phyloP scores from a whole-genome alignment of 2,329 filamentous ascomycete genomes.

The Xylaria sp. region DNA sequence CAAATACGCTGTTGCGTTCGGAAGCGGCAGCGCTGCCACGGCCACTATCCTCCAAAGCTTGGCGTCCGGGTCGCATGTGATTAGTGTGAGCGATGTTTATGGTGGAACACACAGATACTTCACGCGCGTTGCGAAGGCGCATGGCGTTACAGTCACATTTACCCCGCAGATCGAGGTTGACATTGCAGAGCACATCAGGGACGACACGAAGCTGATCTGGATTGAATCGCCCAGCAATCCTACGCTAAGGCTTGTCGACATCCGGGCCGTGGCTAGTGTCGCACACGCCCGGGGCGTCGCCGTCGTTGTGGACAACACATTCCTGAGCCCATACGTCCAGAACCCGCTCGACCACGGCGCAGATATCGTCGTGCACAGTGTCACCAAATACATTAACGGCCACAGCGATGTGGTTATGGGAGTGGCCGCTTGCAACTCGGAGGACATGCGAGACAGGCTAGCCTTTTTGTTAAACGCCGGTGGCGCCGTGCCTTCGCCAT shows the following conservation, averaged over 20 bases:
- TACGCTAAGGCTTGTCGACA: conserved; percentile 90
- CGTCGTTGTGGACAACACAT: conserved; percentile 99
- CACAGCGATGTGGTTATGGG: conserved; percentile 98
- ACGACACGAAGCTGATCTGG: conserved; percentile 94
- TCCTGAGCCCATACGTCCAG: conserved; percentile 94
- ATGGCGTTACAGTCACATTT: conserved; percentile 94
- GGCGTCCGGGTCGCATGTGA: conserved; percentile 87
- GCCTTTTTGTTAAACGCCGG: conserved; percentile 97
- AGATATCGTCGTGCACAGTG: conserved; percentile 94
- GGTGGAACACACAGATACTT: conserved; percentile 98
- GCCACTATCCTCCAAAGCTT: conserved; percentile 92
- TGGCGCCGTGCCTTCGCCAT: conserved; percentile 90
- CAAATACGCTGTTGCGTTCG: conserved; percentile 90
- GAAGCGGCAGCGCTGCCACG: conserved; percentile 91
- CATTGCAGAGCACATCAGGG: conserved; percentile 81
- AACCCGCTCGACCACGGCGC: conserved; percentile 95
- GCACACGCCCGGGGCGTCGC: conserved; percentile 88
- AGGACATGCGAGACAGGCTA: conserved; percentile 76
- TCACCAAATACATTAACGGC: conserved; percentile 99
- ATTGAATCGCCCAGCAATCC: conserved; percentile 97
- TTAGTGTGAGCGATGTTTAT: conserved; percentile 97
- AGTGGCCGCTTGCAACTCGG: conserved; percentile 91
- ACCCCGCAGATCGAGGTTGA: conserved; percentile 91
- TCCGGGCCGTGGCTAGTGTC: conserved; percentile 79
- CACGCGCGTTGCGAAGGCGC: conserved; percentile 93